Percentiles rank a stretch among this genome's conserved stretches.
phyloP scores from a whole-genome alignment of 2,329 filamentous ascomycete species.

The Apiospora arundinis region DNA sequence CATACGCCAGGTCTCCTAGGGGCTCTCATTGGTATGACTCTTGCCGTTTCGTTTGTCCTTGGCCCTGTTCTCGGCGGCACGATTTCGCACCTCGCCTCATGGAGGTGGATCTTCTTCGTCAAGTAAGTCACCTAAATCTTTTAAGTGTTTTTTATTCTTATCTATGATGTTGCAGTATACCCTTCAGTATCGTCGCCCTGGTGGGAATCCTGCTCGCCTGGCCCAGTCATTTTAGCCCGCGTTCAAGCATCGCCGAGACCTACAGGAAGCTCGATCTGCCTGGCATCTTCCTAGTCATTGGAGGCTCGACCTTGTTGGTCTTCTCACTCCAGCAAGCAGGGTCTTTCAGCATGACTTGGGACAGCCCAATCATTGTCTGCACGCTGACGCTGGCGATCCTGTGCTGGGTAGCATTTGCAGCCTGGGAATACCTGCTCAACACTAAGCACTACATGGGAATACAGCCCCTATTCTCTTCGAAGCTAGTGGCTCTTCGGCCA shows the following conservation, averaged over 20 bases:
- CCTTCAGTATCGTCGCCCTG: conserved; percentile 55
- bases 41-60: conserved; percentile 63
- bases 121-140: conserved; percentile 52
- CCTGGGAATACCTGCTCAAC: conserved; percentile 57
- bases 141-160: neutral
- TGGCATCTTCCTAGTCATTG: conserved; percentile 57
- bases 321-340: conserved; percentile 64
- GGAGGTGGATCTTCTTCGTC: conserved; percentile 68
- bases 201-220: conserved; percentile 54
- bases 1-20: conserved; percentile 60
- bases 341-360: conserved; percentile 58
- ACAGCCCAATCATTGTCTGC: conserved; percentile 55
- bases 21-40: conserved; percentile 60
- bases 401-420: conserved; percentile 55
- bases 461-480: conserved; percentile 62
- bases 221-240: conserved; percentile 45
- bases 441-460: conserved; percentile 45
- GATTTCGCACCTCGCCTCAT: conserved; percentile 58
- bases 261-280: conserved; percentile 59
- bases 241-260: conserved; percentile 48
- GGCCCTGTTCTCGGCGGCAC: conserved; percentile 64
- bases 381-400: conserved; percentile 54
- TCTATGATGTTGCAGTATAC: conserved; percentile 46
- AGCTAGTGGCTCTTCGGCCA: conserved; percentile 53
- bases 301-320: conserved; percentile 59